Base-by-base conservation (phyloP, 2,329 filamentous ascomycete species). In the Ciborinia camelliae region DNA sequence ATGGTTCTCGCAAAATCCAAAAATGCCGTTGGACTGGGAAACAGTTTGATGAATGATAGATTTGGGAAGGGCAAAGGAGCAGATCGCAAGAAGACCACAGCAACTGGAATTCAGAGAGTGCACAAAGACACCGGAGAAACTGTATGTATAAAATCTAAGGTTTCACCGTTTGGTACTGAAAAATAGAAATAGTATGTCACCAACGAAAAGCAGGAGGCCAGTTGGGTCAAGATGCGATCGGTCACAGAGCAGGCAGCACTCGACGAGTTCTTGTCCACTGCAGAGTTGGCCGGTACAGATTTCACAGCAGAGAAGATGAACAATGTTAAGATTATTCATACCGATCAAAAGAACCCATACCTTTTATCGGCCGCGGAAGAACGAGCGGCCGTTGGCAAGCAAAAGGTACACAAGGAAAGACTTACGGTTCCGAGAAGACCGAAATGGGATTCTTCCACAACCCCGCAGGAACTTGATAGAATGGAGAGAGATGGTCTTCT, bases 281-380 rank as follows among this genome's bases (percentile, higher is more conserved):
- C 95, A 68, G 93, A 98, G 79, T 82, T 99, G 71, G 95, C 95
- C n/a, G 94, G 92, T 70, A 99, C 95, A 70, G 95, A 99, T 76
- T 99, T 99, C 78, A 98, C 94, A 0, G 96, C 95, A 35, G 93
- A 98, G 81, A 98, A 98, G 84, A 90, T 96, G 86, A 98, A 94
- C 80, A 98, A 96, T 75, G 90, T 98, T 79, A 97, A 97, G 81
- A 97, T 99, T 76, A 97, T 99, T 71, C 95, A 99, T 77, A 89
- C 89, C 70, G 92, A 97, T 77, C 93, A 97, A 79, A 91, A 90
- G 80, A 99, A 99, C 77, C 95, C 95, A 0, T 99, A 94, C 73
- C 81, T 99, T 6, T 82, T 99, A 23, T 94, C 92, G 0, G 87
- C 90, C 0, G 84, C 87, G 32, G 94, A 99, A 76, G 93, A 99